Evolutionary conservation across 208 protist genomes (phyloP), one percentile per base, ranked within the genome.

Genomic region (Porcisia deanei): DNA sequence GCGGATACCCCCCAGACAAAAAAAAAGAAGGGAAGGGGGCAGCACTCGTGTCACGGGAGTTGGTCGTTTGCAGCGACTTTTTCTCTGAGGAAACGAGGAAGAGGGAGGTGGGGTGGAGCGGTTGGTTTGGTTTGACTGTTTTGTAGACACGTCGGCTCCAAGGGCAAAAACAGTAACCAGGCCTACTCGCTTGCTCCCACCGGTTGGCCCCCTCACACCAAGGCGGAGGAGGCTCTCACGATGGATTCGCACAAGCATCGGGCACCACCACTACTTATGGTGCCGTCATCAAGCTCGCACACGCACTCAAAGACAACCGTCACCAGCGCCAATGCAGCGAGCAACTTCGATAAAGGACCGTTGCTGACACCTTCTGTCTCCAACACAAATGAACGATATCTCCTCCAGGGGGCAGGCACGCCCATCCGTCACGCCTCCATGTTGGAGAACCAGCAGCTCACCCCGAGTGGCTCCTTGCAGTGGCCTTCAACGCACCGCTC

Each of bases 401-500:
- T 41, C 6, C 79, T 65, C 6, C 54, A 54, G 14, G 65, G 70
- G 22, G 25, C 18, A 6, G 60, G 49, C 66, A 82, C 82, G 0
- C 82, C 73, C 41, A 74, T 41, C 54, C 78, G 71, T 14, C 75
- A 66, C 4, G 55, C 71, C 16, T 77, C 78, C 66, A 73, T 78
- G 9, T 34, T 81, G 63, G 79, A 79, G 30, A 52, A 77, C 55
- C 80, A 79, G 75, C 63, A 71, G 71, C 53, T 68, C 20, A 84
- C 75, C 37, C 75, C 72, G 18, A 70, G 71, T 49, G 80, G 71
- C 30, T 84, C 80, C 25, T 63, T 84, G 80, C 80, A 83, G 58
- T 86, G 82, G 82, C 82, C 82, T 8, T 86, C 82, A 18, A 77
- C 75, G n/a, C 82, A 80, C 70, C 82, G 82, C 63, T 86, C 82